Conservation (phyloP, 2,329 filamentous ascomycete genomes). For the Trichoderma asperellum region DNA sequence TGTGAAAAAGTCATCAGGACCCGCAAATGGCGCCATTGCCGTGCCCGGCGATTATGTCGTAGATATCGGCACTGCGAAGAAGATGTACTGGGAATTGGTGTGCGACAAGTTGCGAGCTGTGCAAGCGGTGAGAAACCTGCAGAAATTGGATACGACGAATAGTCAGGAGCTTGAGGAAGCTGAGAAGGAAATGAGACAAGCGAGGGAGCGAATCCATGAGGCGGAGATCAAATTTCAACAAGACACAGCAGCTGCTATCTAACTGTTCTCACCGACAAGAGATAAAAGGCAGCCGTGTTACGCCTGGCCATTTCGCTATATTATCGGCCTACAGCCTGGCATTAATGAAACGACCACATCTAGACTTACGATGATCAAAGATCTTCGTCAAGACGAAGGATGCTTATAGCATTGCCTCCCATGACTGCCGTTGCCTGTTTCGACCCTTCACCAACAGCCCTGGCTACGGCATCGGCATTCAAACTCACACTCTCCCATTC, state of each 20-base stretch:
- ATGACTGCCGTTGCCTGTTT: slow-evolving; percentile 57
- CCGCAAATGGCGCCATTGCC: slow-evolving; percentile 41
- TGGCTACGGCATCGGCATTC: slow-evolving; percentile 57
- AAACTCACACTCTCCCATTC: slow-evolving; percentile 71
- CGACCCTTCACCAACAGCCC: slow-evolving; percentile 52
- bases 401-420: slow-evolving; percentile 61
- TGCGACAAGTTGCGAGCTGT: slow-evolving; percentile 49
- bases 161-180: slow-evolving; percentile 38
- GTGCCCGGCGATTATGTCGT: slow-evolving; percentile 45
- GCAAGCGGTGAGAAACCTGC: slow-evolving; percentile 42
- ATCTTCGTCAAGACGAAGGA: slow-evolving; percentile 47
- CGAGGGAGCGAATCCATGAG: slow-evolving; percentile 44
- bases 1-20: slow-evolving; percentile 34
- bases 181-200: slow-evolving; percentile 38
- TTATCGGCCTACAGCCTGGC: background rate
- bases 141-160: slow-evolving; percentile 34
- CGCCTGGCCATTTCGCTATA: background rate
- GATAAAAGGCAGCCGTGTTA: background rate
- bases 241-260: slow-evolving; percentile 34
- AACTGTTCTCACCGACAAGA: background rate
- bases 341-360: background rate
- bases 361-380: slow-evolving; percentile 22
- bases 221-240: slow-evolving; percentile 45
- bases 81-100: slow-evolving; percentile 47
- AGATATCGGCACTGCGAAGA: slow-evolving; percentile 38